These are phyloP conservation scores for Dictyostelium brefeldianum DNA, from an alignment of 78 protist genomes.

Conservation along the genomic window DNA sequence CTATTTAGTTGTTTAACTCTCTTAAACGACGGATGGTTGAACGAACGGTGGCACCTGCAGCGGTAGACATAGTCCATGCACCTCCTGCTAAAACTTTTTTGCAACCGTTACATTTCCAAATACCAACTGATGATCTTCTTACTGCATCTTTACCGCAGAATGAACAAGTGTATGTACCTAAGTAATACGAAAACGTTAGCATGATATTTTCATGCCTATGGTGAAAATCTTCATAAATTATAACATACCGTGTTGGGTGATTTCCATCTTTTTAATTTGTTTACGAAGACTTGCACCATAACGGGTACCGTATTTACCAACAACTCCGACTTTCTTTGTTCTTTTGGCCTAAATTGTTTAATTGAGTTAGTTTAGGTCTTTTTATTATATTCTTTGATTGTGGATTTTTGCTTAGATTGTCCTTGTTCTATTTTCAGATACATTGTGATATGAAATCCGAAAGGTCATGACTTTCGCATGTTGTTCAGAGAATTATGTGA, in stretches of 20 bases:
- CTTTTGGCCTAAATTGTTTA: slow-evolving; percentile 99
- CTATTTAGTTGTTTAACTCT: slow-evolving; percentile 87
- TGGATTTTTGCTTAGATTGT: no score
- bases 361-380: no score
- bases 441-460: no score
- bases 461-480: no score
- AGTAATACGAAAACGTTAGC: no score
- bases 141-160: slow-evolving; percentile 90
- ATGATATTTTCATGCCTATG: neutral
- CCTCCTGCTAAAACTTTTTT: slow-evolving; percentile 97
- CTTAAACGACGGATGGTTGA: slow-evolving; percentile 97
- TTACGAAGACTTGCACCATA: slow-evolving; percentile 99
- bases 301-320: slow-evolving; percentile 99
- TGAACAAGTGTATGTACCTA: slow-evolving; percentile 41
- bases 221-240: no score
- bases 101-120: slow-evolving; percentile 99
- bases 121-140: slow-evolving; percentile 96
- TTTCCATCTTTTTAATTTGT: slow-evolving; percentile 97
- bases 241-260: slow-evolving; percentile 95
- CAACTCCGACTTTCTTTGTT: slow-evolving; percentile 98
- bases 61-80: slow-evolving; percentile 96
- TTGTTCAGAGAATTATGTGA: no score
- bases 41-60: slow-evolving; percentile 96
- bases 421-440: no score
- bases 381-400: no score